Percentiles rank a stretch among this genome's conserved stretches.
Conservation (phyloP, 2,329 filamentous ascomycete species). For the Scytalidium lignicola region DNA sequence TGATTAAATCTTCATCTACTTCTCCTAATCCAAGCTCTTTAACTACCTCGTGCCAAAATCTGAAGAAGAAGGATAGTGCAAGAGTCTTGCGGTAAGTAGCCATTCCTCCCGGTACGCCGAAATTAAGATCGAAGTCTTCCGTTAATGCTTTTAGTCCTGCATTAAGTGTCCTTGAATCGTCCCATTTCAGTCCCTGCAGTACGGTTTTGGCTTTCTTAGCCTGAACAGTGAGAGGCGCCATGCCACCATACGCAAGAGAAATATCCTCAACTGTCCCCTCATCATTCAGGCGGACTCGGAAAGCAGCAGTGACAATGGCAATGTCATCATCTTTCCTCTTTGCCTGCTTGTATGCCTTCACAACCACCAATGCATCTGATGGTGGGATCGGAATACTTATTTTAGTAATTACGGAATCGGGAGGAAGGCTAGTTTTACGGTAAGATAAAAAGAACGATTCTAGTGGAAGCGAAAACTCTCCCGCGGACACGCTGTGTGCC, state of each 20-base stretch:
- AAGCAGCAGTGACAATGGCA: constrained; percentile 84
- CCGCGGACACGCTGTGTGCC: constrained; percentile 50
- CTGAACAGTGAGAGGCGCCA: constrained; percentile 81
- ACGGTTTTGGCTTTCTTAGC: constrained; percentile 71
- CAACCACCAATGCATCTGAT: constrained; percentile 66
- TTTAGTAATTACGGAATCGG: constrained; percentile 75
- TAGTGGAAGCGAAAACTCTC: constrained; percentile 60
- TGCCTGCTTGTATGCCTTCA: constrained; percentile 88
- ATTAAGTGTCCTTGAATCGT: constrained; percentile 75
- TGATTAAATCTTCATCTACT: constrained; percentile 67
- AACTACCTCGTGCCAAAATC: constrained; percentile 87
- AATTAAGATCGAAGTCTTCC: constrained; percentile 77
- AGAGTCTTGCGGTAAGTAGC: constrained; percentile 87
- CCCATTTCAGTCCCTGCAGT: constrained; percentile 70
- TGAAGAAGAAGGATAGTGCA: constrained; percentile 88
- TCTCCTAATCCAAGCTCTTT: constrained; percentile 48
- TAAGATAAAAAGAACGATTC: constrained; percentile 86
- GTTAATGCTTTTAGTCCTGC: constrained; percentile 80
- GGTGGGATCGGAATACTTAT: constrained; percentile 73
- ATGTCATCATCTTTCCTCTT: constrained; percentile 98
- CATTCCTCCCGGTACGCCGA: constrained; percentile 92
- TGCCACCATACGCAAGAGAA: constrained; percentile 85
- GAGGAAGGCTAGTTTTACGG: constrained; percentile 72
- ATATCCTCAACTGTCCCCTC: constrained; percentile 64
- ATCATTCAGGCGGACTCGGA: constrained; percentile 67